Evolutionary conservation across 2,329 filamentous ascomycete species (phyloP).

Genomic region (Talaromyces sp.): DNA sequence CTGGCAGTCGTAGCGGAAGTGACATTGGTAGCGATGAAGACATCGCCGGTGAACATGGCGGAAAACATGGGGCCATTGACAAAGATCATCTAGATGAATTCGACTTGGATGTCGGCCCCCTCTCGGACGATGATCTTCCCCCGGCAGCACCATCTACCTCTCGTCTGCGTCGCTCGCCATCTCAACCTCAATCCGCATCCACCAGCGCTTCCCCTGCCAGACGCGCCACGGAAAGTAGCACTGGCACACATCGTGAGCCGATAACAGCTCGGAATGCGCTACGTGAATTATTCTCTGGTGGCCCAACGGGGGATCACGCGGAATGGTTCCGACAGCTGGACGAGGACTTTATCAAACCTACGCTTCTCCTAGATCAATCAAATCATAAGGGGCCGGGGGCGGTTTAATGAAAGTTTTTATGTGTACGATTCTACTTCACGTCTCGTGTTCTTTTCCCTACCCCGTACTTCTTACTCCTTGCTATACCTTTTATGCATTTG

Average conservation of each 20-base stretch:
- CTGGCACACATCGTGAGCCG: conserved; percentile 27
- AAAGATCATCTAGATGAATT: conserved; percentile 33
- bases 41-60: conserved; percentile 41
- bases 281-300: conserved; percentile 70
- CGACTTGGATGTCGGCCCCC: conserved; percentile 38
- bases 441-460: background rate
- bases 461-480: background rate
- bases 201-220: conserved; percentile 28
- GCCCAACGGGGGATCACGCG: conserved; percentile 75
- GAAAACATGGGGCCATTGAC: conserved; percentile 31
- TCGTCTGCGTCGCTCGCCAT: conserved; percentile 36
- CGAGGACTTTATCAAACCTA: conserved; percentile 94
- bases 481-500: background rate
- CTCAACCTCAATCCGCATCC: conserved; percentile 31
- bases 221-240: conserved; percentile 23
- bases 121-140: conserved; percentile 58
- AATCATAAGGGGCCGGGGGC: conserved; percentile 38
- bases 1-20: conserved; percentile 43
- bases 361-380: conserved; percentile 72
- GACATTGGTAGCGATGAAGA: conserved; percentile 48
- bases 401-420: conserved; percentile 5
- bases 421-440: conserved; percentile 1
- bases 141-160: conserved; percentile 47
- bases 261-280: conserved; percentile 74
- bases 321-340: conserved; percentile 89